Evolutionary conservation across 768 basidiomycete species (phyloP).

Genomic region (Pisolithus tinctorius): DNA sequence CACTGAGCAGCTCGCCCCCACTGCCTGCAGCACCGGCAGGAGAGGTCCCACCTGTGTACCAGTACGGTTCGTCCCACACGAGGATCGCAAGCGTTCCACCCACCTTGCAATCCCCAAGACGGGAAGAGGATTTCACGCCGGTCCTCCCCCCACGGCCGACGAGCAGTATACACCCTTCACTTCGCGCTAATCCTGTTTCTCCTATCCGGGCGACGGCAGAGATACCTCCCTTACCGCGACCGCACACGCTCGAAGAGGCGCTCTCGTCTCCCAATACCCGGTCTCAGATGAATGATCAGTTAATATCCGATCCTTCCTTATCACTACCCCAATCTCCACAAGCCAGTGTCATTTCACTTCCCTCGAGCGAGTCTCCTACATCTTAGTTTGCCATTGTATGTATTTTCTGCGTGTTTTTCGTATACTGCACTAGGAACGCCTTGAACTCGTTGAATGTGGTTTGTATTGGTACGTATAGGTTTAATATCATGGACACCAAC

Average conservation of each 20-base stretch:
- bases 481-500: no score
- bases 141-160: slow-evolving; percentile 61
- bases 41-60: slow-evolving; percentile 48
- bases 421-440: not conserved
- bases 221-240: slow-evolving; percentile 21
- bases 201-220: slow-evolving; percentile 38
- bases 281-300: slow-evolving; percentile 2
- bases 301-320: slow-evolving; percentile 14
- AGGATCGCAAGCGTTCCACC: slow-evolving; percentile 46
- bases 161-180: slow-evolving; percentile 74
- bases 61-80: slow-evolving; percentile 70
- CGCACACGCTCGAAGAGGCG: slow-evolving; percentile 17
- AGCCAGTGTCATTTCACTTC: slow-evolving; percentile 11
- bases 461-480: no score
- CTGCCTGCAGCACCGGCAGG: slow-evolving; percentile 67
- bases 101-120: slow-evolving; percentile 15
- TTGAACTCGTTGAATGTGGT: not conserved
- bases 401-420: not conserved
- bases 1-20: slow-evolving; percentile 50
- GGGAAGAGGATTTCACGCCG: slow-evolving; percentile 65
- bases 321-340: slow-evolving; percentile 10
- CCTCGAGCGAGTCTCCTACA: slow-evolving; percentile 4
- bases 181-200: slow-evolving; percentile 45
- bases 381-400: slow-evolving; percentile 4
- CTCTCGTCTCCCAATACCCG: slow-evolving; percentile 1